Evolutionary conservation across 495 filamentous ascomycete species (phyloP), one percentile per base, ranked within the genome.

Genomic region (Glonium stellatum): DNA sequence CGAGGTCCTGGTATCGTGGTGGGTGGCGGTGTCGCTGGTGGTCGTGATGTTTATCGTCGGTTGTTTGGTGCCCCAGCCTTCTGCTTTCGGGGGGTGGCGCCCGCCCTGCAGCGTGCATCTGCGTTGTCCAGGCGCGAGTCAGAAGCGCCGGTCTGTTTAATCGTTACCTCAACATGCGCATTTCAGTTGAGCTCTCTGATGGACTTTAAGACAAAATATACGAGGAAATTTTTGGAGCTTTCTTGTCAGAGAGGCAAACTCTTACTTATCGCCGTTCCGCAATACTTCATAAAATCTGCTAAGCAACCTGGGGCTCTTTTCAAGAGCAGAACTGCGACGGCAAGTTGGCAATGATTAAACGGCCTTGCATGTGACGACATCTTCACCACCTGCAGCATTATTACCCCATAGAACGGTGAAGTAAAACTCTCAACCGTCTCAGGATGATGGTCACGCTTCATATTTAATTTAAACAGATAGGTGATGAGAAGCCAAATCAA

Each of bases 21-120:
- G 36, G 54, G 48, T 51, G 48, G 18, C 15, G 18, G 11, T 25
- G 48, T 23, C 21, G 48, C 25, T 23, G 48, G 25, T 8, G 23
- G 49, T 31, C 27, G 27, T 31, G 58, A 6, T 19, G 25, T 34
- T 19, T 12, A 6, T 39, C 21, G 19, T 15, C 25, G 47, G 58
- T 54, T 46, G 54, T 58, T 66, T 66, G 55, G 57, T 34, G 11
- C 13, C 13, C 63, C 59, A 66, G 63, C 63, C 63, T 59, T 62
- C 59, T 54, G 39, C 49, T 49, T 62, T 59, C 27, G 47, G 58
- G 41, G 27, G 13, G 49, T 55, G 34, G 62, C 57, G 49, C 25
- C 56, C 47, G 47, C 58, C 55, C 41, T n/a, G 27, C 27, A 31
- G 27, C 27, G 2, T 54, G 60, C 53, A 54, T 57, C 41, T 51